A percentile compares a stretch with the other conserved stretches of the same genome.
Conservation (phyloP, 208 protist species). For the Crithidia sp. region DNA sequence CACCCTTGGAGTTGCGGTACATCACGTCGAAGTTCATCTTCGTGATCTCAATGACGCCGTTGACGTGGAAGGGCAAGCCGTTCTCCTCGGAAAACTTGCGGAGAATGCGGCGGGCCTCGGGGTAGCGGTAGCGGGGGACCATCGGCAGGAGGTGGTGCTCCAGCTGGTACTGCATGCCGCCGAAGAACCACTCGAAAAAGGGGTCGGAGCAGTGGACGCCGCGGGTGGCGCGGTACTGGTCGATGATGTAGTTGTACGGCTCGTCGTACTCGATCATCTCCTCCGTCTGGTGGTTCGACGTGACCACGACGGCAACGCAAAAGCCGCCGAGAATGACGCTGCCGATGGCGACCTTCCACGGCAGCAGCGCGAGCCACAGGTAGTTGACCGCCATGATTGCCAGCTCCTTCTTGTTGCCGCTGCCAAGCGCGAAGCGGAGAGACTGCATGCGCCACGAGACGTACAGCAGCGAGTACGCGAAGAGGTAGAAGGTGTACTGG, state of each 20-base stretch:
- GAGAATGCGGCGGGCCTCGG: slow-evolving; percentile 53
- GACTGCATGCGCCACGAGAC: slow-evolving; percentile 85
- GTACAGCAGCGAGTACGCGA: slow-evolving; percentile 76
- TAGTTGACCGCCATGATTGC: slow-evolving; percentile 71
- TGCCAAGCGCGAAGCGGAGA: slow-evolving; percentile 60
- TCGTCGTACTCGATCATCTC: slow-evolving; percentile 79
- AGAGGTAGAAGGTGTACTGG: slow-evolving; percentile 74
- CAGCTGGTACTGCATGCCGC: slow-evolving; percentile 88
- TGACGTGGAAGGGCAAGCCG: slow-evolving; percentile 70
- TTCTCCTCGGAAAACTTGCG: slow-evolving; percentile 84
- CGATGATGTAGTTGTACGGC: slow-evolving; percentile 77
- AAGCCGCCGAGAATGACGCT: slow-evolving; percentile 77
- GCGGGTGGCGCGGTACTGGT: slow-evolving; percentile 77
- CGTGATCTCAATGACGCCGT: slow-evolving; percentile 59
- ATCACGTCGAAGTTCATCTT: slow-evolving; percentile 81
- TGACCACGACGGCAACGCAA: slow-evolving; percentile 78
- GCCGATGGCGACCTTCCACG: slow-evolving; percentile 65
- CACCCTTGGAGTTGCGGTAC: slow-evolving; percentile 30
- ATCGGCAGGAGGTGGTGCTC: slow-evolving; percentile 85
- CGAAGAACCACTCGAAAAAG: slow-evolving; percentile 86
- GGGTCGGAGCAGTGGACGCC: slow-evolving; percentile 72
- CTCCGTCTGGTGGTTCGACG: slow-evolving; percentile 82
- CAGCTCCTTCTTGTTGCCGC: slow-evolving; percentile 63
- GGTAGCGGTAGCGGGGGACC: slow-evolving; percentile 78
- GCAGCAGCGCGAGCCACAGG: slow-evolving; percentile 67